phyloP scores from a whole-genome alignment of 2,329 filamentous ascomycete genomes.

The Colletotrichum orchidophilum region DNA sequence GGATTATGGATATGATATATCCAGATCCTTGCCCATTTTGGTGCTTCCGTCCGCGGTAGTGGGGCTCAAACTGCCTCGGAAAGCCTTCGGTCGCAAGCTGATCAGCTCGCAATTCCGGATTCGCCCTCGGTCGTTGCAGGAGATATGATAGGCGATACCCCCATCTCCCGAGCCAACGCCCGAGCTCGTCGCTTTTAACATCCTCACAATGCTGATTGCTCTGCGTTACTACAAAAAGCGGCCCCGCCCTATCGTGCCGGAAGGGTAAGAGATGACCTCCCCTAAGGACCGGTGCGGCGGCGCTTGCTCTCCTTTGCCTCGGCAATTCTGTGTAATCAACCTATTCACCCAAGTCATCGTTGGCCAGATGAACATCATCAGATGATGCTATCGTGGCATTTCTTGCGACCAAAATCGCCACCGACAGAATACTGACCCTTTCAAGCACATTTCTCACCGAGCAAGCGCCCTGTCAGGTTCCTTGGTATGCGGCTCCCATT shows the following conservation, averaged over 20 bases:
- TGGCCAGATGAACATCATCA: neutral
- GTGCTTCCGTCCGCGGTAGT: constrained; percentile 14
- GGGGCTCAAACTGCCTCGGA: constrained; percentile 14
- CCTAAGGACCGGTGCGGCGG: neutral
- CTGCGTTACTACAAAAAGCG: neutral
- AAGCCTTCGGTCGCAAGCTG: constrained; percentile 32
- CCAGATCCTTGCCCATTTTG: constrained; percentile 9
- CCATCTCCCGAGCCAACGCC: constrained; percentile 2
- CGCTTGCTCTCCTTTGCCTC: neutral
- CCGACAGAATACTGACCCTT: neutral
- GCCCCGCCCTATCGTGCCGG: neutral
- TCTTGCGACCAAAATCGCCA: neutral
- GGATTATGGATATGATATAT: too few relatives aligned
- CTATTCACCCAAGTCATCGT: neutral
- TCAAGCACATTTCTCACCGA: neutral
- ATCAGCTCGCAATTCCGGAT: constrained; percentile 30
- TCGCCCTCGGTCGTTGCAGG: constrained; percentile 23
- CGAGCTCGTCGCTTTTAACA: constrained; percentile 18
- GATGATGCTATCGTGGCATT: neutral
- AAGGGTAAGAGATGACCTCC: neutral
- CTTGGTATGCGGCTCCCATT: neutral
- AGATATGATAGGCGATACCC: constrained; percentile 34
- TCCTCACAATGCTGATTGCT: constrained; percentile 13
- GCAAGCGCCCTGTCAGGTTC: neutral
- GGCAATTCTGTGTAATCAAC: neutral